These are phyloP conservation scores for Amanita thiersii DNA, from an alignment of 768 basidiomycete species.

Conservation along the genomic window DNA sequence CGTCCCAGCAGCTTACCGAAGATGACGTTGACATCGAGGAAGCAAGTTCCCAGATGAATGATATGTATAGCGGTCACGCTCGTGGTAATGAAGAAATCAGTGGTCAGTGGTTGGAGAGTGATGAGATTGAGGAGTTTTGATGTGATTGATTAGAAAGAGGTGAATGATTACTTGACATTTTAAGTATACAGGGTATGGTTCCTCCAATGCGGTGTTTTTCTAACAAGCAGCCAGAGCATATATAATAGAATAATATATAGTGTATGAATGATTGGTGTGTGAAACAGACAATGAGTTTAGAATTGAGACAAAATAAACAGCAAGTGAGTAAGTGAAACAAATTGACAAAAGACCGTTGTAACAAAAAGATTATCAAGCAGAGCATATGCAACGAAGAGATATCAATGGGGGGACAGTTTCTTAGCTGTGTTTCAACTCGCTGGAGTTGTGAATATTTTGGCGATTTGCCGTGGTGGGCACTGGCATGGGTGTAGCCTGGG, in stretches of 20 bases:
- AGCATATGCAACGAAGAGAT: no score
- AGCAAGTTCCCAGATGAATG: slow-evolving; percentile 9
- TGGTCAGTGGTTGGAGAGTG: slow-evolving; percentile 47
- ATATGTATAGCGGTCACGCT: slow-evolving; percentile 12
- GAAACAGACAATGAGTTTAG: not conserved
- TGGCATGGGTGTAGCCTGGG: not conserved
- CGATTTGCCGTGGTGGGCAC: not conserved
- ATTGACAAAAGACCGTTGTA: no score
- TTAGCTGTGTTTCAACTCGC: slow-evolving; percentile 2
- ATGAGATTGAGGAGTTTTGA: slow-evolving; percentile 51
- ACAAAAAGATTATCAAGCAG: no score
- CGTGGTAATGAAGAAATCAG: slow-evolving; percentile 25
- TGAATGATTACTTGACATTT: no score
- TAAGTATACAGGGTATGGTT: slow-evolving; percentile 4
- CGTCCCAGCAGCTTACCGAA: slow-evolving; percentile 23
- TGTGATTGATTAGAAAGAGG: not conserved
- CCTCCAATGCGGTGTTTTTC: no score
- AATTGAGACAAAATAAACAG: not conserved
- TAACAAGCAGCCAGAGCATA: slow-evolving; percentile 3
- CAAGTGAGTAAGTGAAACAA: no score
- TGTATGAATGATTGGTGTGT: no score
- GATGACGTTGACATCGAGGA: slow-evolving; percentile 20
- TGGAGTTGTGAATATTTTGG: not conserved
- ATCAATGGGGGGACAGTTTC: no score
- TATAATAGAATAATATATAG: slow-evolving; percentile 8